phyloP scores from a whole-genome alignment of 2,329 filamentous ascomycete genomes.

The Curvularia hawaiiensis region DNA sequence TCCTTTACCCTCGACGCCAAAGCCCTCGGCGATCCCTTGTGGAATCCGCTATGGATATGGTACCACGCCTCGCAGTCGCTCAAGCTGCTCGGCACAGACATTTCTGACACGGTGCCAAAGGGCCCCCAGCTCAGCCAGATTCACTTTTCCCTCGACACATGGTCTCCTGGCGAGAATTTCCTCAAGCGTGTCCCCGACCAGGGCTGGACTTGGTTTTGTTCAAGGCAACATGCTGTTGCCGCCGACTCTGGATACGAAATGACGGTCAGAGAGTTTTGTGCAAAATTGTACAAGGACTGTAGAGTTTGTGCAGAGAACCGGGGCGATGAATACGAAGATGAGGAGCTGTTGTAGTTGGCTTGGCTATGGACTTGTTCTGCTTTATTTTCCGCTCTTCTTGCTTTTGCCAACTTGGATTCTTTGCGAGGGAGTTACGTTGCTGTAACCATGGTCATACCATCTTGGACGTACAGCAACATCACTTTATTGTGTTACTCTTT shows the following conservation, averaged over 20 bases:
- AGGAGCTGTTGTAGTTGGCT: not conserved
- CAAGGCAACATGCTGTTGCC: conserved; percentile 33
- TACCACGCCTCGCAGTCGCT: conserved; percentile 44
- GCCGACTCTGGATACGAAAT: conserved; percentile 26
- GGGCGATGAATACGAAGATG: conserved; percentile 19
- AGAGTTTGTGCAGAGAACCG: conserved; percentile 25
- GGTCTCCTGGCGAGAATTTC: conserved; percentile 45
- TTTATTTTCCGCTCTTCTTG: not conserved
- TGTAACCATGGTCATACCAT: too few relatives aligned
- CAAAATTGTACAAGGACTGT: conserved; percentile 37
- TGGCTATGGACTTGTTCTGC: not conserved
- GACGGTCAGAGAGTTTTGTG: conserved; percentile 40
- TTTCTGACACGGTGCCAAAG: conserved; percentile 4
- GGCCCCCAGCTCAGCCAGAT: conserved; percentile 38
- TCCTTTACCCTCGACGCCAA: conserved; percentile 39
- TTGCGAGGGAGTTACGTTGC: too few relatives aligned
- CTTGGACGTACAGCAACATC: too few relatives aligned
- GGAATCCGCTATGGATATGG: conserved; percentile 50
- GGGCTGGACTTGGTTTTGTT: conserved; percentile 45
- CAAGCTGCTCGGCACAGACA: conserved; percentile 35
- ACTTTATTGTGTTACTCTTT: not conserved
- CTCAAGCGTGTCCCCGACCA: conserved; percentile 23
- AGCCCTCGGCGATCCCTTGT: conserved; percentile 46
- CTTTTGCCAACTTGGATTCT: not conserved
- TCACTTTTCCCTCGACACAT: conserved; percentile 44